These are phyloP conservation scores for Daldinia sp. DNA, from an alignment of 2,329 filamentous ascomycete species.

Conservation along the genomic window DNA sequence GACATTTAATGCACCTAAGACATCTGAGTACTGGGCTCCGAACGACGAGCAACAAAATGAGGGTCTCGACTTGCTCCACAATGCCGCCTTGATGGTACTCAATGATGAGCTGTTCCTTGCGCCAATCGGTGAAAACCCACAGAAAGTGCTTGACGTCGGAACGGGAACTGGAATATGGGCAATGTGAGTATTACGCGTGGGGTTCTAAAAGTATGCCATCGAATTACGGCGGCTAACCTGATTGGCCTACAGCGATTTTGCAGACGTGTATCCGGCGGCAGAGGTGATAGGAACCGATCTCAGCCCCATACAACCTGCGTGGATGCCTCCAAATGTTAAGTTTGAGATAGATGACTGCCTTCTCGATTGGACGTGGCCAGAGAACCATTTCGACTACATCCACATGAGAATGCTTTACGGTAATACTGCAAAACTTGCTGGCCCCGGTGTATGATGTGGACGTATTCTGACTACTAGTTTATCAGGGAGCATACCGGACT, in stretches of 20 bases:
- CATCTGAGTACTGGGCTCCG: conserved; percentile 33
- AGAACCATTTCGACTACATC: conserved; percentile 63
- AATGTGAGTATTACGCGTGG: conserved; percentile 22
- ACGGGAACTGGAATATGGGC: conserved; percentile 59
- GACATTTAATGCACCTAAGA: conserved; percentile 33
- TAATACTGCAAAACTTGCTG: conserved; percentile 43
- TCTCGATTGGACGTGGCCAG: conserved; percentile 59
- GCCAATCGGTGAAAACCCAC: conserved; percentile 55
- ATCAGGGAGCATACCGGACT: conserved; percentile 58
- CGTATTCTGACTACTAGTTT: conserved; percentile 1
- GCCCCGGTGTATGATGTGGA: neutral
- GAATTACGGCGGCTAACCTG: conserved; percentile 56
- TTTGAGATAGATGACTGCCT: conserved; percentile 67
- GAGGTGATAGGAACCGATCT: conserved; percentile 46
- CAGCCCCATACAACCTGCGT: conserved; percentile 45
- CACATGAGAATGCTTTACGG: conserved; percentile 63
- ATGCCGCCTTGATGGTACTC: conserved; percentile 32
- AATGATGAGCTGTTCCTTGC: conserved; percentile 57
- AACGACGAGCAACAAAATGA: conserved; percentile 37
- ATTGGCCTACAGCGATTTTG: conserved; percentile 57
- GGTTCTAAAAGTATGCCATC: neutral
- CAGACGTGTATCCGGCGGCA: conserved; percentile 41
- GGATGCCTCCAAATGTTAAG: conserved; percentile 63
- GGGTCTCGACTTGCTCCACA: conserved; percentile 21
- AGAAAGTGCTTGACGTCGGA: conserved; percentile 56